These are phyloP conservation scores for Oxytropis ochrocephala DNA, from an alignment of 306 rosid genomes.

Conservation along the genomic window DNA sequence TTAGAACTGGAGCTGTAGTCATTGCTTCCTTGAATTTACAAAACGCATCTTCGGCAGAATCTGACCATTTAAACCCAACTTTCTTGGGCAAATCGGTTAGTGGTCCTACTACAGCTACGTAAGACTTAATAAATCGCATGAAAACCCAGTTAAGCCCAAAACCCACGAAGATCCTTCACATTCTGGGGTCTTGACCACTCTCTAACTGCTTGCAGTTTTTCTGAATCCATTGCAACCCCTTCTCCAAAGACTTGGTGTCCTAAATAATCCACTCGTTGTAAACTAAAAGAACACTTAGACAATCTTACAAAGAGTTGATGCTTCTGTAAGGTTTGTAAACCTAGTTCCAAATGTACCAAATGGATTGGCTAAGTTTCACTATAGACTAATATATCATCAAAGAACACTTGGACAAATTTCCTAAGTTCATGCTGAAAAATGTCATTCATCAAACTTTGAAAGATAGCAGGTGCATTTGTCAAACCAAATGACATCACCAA, in stretches of 20 bases:
- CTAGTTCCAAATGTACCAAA: too few relatives aligned
- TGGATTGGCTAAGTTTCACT: too few relatives aligned
- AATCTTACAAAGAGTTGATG: too few relatives aligned
- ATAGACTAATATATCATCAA: too few relatives aligned
- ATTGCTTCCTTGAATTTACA: background rate
- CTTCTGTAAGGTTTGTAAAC: too few relatives aligned
- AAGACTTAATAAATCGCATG: background rate
- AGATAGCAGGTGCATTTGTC: too few relatives aligned
- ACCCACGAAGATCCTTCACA: background rate
- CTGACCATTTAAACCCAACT: background rate
- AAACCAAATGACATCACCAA: too few relatives aligned
- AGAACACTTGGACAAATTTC: too few relatives aligned
- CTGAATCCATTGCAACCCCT: background rate
- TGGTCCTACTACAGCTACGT: background rate
- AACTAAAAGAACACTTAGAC: background rate
- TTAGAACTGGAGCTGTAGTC: background rate
- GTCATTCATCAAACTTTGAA: too few relatives aligned
- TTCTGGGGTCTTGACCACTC: background rate
- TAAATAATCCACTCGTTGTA: background rate
- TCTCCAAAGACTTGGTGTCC: background rate
- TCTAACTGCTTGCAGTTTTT: background rate
- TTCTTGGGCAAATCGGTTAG: background rate
- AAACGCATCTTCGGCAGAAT: accelerated
- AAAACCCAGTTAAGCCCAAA: background rate
- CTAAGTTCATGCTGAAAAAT: too few relatives aligned